These are phyloP conservation scores for Calocera cornea DNA, from an alignment of 768 basidiomycete genomes.

Conservation along the genomic window DNA sequence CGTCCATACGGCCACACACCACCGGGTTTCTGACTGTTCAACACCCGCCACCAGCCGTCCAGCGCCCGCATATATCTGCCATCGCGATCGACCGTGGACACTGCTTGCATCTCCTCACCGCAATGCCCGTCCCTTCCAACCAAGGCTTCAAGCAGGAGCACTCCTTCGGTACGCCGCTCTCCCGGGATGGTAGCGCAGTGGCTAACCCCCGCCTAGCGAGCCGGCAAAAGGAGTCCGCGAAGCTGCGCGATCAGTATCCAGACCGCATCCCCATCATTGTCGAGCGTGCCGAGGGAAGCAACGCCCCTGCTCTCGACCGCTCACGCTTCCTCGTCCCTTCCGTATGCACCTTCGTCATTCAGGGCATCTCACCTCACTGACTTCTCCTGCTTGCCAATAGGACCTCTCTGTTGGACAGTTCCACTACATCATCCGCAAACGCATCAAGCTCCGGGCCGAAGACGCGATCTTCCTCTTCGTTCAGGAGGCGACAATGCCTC, in stretches of 20 bases:
- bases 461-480: conserved; percentile 7
- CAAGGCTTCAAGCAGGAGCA: conserved; percentile 2
- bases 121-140: not conserved
- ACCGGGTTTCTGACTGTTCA: not conserved
- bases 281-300: conserved; percentile 1
- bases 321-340: conserved; percentile 2
- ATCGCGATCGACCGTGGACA: not conserved
- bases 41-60: not conserved
- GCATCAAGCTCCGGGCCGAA: conserved; percentile 1
- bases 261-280: conserved; percentile 2
- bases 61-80: not conserved
- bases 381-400: not conserved
- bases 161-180: not conserved
- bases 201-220: not conserved
- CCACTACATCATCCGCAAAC: conserved; percentile 7
- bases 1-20: not conserved
- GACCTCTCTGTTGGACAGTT: conserved; percentile 8
- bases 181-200: not conserved
- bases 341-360: not conserved
- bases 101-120: not conserved
- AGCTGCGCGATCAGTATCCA: not conserved
- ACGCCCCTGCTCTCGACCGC: not conserved
- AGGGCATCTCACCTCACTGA: not conserved
- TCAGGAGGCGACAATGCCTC: conserved; percentile 2
- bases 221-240: not conserved